Evolutionary conservation across 805 yeast genomes (phyloP).

Genomic region (Pichia paraexigua): DNA sequence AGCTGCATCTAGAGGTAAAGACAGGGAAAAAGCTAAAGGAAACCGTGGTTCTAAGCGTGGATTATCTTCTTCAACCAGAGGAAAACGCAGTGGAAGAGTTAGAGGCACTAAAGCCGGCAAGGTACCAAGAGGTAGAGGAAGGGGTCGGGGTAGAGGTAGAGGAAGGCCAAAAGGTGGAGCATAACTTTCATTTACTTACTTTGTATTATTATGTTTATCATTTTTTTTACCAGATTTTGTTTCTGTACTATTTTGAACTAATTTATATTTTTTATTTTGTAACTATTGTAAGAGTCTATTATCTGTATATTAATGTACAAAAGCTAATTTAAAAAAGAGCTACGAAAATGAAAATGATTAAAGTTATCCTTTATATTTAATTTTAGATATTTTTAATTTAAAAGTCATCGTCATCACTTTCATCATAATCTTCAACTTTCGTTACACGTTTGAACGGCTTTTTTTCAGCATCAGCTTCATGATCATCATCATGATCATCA

Average conservation of each 20-base stretch:
- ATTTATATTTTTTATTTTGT: not conserved
- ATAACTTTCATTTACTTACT: not conserved
- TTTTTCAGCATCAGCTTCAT: too few species aligned
- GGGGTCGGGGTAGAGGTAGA: not conserved
- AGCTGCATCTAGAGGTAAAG: not conserved
- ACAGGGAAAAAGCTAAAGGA: not conserved
- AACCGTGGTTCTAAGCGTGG: not conserved
- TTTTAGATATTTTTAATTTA: not conserved
- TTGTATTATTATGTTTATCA: not conserved
- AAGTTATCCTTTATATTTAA: not conserved
- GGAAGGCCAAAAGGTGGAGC: not conserved
- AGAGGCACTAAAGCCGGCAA: not conserved
- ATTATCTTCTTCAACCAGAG: not conserved
- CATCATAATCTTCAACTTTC: conserved; percentile 11
- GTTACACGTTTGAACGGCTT: conserved; percentile 7
- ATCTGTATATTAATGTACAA: not conserved
- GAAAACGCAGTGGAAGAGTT: too few species aligned
- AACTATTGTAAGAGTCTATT: not conserved
- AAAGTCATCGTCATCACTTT: conserved; percentile 1
- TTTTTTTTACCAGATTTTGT: too few species aligned
- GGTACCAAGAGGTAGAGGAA: not conserved
- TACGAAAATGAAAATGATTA: not conserved
- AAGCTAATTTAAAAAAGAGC: not conserved
- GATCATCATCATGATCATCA: conserved; percentile 13
- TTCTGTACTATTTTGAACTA: not conserved